Base-by-base conservation (phyloP, 345 rosid genomes). In the Geranium brycei region DNA sequence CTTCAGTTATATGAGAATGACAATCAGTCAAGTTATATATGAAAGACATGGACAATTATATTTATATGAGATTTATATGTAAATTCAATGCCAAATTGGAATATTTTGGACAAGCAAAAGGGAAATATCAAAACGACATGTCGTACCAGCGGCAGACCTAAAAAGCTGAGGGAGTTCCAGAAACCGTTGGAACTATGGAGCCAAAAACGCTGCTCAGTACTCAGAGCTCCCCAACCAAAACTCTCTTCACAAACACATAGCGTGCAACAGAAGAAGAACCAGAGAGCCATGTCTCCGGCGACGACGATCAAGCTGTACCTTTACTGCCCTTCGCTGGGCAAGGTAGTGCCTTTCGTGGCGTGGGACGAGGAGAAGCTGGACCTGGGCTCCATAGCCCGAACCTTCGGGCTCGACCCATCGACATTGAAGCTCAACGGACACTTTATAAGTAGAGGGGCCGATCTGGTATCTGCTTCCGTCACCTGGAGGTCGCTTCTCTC, bases 371-470 rank as follows among this genome's bases (percentile, higher is more conserved):
- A 86, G 74, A 81, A 68, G 58, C 81, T 90, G 0, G 95, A 93
- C 85, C 66, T 93, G 15, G 84, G 83, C 7, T 81, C 82, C 17
- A 82, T 93, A 15, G 86, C 91, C 60, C 66, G 80, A 17, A 73
- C 75, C 17, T 90, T 90, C 63, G 91, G 88, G 35, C 71, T 93
- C 60, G 89, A 86, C 58, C 95, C 96, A 10, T 68, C 80, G 38
- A 77, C 91, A 41, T 71, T 93, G 62, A 86, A 79, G 84, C 81
- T 93, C 66, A 88, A 90, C 66, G 95, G 89, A 18, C 89, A 90
- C 87, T 88, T 85, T 14, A 79, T 90, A 64, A 85, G 96, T 82
- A 75, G 92, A 74, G 96, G 87, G 51, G 18, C 63, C 35, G 92
- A 90, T 66, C 72, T 86, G 31, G 62, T 90, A 0, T 80, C 98